Conservation (phyloP, 768 basidiomycete species). For the Kwoniella sp. region DNA sequence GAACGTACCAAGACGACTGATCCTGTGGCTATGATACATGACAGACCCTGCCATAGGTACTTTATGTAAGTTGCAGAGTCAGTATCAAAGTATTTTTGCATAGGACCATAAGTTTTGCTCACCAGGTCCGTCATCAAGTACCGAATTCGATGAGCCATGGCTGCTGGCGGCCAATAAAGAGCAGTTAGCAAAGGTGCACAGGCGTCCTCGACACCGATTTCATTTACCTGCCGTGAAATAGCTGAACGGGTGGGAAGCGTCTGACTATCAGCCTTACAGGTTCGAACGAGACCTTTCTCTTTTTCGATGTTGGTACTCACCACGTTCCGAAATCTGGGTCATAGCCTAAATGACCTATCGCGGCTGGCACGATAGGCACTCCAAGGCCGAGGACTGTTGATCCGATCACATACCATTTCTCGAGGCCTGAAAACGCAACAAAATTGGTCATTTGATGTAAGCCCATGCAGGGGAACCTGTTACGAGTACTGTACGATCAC, state of each 20-base stretch:
- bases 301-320: too few relatives aligned
- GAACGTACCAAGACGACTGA: slow-evolving; percentile 21
- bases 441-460: not conserved
- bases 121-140: slow-evolving; percentile 22
- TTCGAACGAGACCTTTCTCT: too few relatives aligned
- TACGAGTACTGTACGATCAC: too few relatives aligned
- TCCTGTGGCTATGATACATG: slow-evolving; percentile 25
- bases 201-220: too few relatives aligned
- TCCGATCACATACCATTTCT: slow-evolving; percentile 33
- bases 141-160: slow-evolving; percentile 8
- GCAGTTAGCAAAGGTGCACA: not conserved
- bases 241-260: not conserved
- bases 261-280: too few relatives aligned
- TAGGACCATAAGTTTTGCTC: not conserved
- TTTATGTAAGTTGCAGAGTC: not conserved
- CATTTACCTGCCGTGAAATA: slow-evolving; percentile 13
- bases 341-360: slow-evolving; percentile 28
- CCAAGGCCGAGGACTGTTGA: slow-evolving; percentile 29
- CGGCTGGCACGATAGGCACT: slow-evolving; percentile 31
- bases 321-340: slow-evolving; percentile 27
- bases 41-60: slow-evolving; percentile 38
- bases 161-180: not conserved
- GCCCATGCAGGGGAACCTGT: not conserved
- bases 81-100: not conserved
- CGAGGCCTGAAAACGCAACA: slow-evolving; percentile 20